Percentiles rank a stretch among this genome's conserved stretches.
phyloP scores from a whole-genome alignment of 2,329 filamentous ascomycete genomes.

The Echinosphaeria canescens region DNA sequence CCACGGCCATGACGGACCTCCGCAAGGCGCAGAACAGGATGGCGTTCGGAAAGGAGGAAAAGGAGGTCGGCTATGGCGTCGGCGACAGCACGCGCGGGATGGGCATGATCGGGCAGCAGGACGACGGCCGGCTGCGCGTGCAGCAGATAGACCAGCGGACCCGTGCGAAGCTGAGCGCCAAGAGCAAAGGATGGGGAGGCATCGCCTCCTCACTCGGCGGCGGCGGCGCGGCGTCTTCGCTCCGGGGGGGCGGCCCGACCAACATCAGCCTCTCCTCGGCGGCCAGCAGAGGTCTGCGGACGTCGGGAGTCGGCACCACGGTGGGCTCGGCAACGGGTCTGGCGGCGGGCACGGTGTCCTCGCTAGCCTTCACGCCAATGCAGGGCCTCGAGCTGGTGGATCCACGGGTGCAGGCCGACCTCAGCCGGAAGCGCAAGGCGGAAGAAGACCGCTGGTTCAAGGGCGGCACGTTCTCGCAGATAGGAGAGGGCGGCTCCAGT shows the following conservation, averaged over 20 bases:
- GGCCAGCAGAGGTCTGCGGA: slow-evolving; percentile 57
- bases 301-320: slow-evolving; percentile 60
- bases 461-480: slow-evolving; percentile 87
- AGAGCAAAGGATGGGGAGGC: slow-evolving; percentile 87
- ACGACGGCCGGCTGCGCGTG: slow-evolving; percentile 74
- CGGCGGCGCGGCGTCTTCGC: slow-evolving; percentile 61
- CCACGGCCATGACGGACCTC: slow-evolving; percentile 88
- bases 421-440: slow-evolving; percentile 76
- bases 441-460: slow-evolving; percentile 96
- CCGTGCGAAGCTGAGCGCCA: slow-evolving; percentile 78
- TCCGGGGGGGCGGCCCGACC: slow-evolving; percentile 41
- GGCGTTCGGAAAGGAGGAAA: slow-evolving; percentile 89
- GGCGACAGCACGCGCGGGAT: slow-evolving; percentile 72
- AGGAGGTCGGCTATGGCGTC: slow-evolving; percentile 74
- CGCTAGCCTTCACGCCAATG: slow-evolving; percentile 80
- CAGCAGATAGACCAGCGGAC: slow-evolving; percentile 87
- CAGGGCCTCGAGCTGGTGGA: slow-evolving; percentile 92
- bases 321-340: slow-evolving; percentile 41
- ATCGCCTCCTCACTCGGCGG: slow-evolving; percentile 30
- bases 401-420: slow-evolving; percentile 72
- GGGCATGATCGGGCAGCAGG: slow-evolving; percentile 83
- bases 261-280: slow-evolving; percentile 53
- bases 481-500: slow-evolving; percentile 25
- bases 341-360: slow-evolving; percentile 56
- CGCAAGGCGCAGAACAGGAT: slow-evolving; percentile 92